phyloP scores from a whole-genome alignment of 345 rosid species.

The Citrus australasica region DNA sequence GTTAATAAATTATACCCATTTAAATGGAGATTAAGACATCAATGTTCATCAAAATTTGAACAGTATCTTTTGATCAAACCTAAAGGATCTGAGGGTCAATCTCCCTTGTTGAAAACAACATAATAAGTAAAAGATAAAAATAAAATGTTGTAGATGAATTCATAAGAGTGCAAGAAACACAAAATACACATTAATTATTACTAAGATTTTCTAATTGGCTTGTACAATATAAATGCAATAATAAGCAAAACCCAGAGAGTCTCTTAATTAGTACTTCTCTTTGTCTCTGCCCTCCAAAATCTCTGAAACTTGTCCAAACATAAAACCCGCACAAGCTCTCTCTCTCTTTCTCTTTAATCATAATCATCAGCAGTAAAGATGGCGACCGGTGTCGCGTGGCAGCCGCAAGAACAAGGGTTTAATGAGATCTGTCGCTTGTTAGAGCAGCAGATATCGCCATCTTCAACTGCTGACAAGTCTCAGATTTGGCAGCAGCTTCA shows the following conservation, averaged over 20 bases:
- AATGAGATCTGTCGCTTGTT: constrained; percentile 77
- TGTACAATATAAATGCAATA: no score
- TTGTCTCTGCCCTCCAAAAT: constrained; percentile 8
- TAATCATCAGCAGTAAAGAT: constrained; percentile 10
- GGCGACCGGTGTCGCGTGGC: constrained; percentile 66
- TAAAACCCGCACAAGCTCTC: no score
- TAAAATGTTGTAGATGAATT: no score
- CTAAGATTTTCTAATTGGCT: background rate
- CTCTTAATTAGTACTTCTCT: background rate
- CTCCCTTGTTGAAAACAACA: no score
- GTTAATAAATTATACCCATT: no score
- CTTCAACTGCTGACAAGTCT: constrained; percentile 79
- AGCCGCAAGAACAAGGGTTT: constrained; percentile 83
- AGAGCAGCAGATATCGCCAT: constrained; percentile 86
- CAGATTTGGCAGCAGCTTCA: constrained; percentile 96
- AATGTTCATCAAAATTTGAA: no score
- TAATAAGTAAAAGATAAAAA: no score
- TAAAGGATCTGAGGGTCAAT: no score
- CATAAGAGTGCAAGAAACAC: no score
- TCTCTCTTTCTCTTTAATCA: background rate
- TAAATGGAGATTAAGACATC: no score
- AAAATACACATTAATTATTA: background rate
- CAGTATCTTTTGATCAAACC: no score
- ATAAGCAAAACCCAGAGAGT: background rate
- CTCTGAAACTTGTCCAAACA: constrained; percentile 18